Percentiles rank a stretch among this genome's conserved stretches.
Evolutionary conservation across 495 filamentous ascomycete species (phyloP).

Genomic region (Penicillium silybi): DNA sequence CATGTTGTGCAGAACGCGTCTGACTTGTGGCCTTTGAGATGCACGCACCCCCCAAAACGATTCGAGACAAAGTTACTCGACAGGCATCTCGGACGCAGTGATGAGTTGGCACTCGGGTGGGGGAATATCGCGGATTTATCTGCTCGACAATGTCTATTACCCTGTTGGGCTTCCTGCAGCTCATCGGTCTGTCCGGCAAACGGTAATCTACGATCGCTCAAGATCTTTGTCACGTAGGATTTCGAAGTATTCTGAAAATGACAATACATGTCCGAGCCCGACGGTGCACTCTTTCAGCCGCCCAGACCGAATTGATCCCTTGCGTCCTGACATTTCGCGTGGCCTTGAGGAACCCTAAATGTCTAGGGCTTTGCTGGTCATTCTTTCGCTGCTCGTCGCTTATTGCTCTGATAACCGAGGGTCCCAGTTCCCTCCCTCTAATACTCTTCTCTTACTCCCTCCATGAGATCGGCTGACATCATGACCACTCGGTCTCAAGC

Average conservation of each 20-base stretch:
- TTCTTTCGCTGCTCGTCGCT: background rate
- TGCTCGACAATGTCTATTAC: slow-evolving; percentile 16
- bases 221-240: background rate
- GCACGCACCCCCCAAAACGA: slow-evolving; percentile 13
- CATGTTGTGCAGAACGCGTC: slow-evolving; percentile 38
- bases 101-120: slow-evolving; percentile 74
- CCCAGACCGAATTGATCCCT: slow-evolving; percentile 8
- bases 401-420: background rate
- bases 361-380: background rate
- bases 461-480: slow-evolving; percentile 1
- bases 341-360: slow-evolving; percentile 6
- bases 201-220: background rate
- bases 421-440: background rate
- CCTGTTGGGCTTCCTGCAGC: slow-evolving; percentile 25
- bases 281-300: slow-evolving; percentile 7
- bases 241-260: background rate
- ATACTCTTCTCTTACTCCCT: background rate
- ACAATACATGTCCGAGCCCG: background rate
- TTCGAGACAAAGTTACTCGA: slow-evolving; percentile 31
- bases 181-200: slow-evolving; percentile 1
- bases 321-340: slow-evolving; percentile 14
- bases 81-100: slow-evolving; percentile 67
- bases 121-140: slow-evolving; percentile 26
- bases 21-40: slow-evolving; percentile 2
- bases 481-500: slow-evolving; percentile 7